phyloP scores from a whole-genome alignment of 805 yeast species.

The Ogataea zsoltii region DNA sequence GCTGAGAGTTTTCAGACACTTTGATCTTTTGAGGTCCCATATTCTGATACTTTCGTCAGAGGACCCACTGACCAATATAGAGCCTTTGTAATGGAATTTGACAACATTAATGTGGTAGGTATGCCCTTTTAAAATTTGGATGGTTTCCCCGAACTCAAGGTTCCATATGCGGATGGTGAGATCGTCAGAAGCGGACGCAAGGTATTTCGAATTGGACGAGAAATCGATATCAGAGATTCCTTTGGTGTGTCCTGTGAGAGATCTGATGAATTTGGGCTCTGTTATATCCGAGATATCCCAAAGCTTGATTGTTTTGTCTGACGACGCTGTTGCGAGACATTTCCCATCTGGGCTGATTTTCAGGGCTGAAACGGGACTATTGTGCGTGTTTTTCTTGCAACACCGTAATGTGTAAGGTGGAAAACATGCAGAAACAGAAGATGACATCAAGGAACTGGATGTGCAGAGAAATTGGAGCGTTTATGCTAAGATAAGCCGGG shows the following conservation, averaged over 20 bases:
- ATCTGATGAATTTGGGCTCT: constrained; percentile 34
- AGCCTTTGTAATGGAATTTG: constrained; percentile 71
- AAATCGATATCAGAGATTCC: constrained; percentile 79
- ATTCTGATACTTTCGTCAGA: constrained; percentile 88
- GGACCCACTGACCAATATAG: constrained; percentile 76
- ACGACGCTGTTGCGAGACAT: constrained; percentile 56
- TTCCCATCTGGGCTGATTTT: constrained; percentile 64
- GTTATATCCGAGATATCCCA: constrained; percentile 43
- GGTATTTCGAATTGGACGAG: constrained; percentile 68
- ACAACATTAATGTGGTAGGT: constrained; percentile 81
- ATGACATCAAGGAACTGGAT: neutral
- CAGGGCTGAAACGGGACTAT: constrained; percentile 42
- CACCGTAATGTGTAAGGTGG: constrained; percentile 3
- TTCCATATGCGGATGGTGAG: constrained; percentile 76
- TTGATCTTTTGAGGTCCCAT: constrained; percentile 81
- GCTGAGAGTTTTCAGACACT: constrained; percentile 72
- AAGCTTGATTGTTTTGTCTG: constrained; percentile 59
- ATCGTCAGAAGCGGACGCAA: constrained; percentile 90
- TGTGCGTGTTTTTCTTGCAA: constrained; percentile 11
- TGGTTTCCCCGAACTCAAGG: constrained; percentile 48
- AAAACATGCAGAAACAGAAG: neutral
- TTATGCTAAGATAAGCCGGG: neutral
- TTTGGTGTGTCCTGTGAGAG: constrained; percentile 57
- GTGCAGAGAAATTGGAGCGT: too few species aligned
- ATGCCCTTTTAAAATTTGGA: constrained; percentile 66